Conservation (phyloP, 768 basidiomycete species). For the Sistotremastrum niveocremeum region DNA sequence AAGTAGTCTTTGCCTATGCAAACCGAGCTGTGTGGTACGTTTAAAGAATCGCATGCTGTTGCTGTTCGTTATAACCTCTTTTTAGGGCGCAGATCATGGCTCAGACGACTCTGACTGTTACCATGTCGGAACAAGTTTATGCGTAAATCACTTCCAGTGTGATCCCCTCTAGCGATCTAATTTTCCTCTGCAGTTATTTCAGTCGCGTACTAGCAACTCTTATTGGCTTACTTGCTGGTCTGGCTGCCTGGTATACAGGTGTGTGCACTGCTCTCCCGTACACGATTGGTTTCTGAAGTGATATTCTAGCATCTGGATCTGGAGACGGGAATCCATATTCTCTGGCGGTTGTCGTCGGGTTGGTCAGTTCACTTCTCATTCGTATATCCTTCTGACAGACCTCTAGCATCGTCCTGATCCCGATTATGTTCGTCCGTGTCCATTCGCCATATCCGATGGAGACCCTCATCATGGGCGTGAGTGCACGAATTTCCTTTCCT, state of each 20-base stretch:
- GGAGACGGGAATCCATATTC: constrained; percentile 44
- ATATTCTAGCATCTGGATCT: constrained; percentile 22
- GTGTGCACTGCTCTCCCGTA: neutral
- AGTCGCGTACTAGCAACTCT: constrained; percentile 33
- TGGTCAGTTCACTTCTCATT: no score
- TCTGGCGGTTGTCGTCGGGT: constrained; percentile 29
- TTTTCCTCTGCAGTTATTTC: constrained; percentile 21
- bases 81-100: constrained; percentile 45
- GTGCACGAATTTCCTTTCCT: constrained; percentile 16
- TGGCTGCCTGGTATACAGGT: constrained; percentile 39
- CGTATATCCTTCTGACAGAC: no score
- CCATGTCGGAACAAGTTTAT: constrained; percentile 42
- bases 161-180: neutral
- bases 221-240: constrained; percentile 26
- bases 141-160: constrained; percentile 18
- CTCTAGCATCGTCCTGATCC: constrained; percentile 25
- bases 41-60: neutral
- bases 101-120: constrained; percentile 43
- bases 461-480: constrained; percentile 21
- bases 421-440: constrained; percentile 37
- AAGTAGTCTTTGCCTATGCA: constrained; percentile 27
- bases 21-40: constrained; percentile 34
- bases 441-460: constrained; percentile 28
- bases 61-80: neutral
- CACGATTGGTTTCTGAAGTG: neutral